phyloP scores from a whole-genome alignment of 352 stramenopile genomes.

The Globisporangium spiculum region DNA sequence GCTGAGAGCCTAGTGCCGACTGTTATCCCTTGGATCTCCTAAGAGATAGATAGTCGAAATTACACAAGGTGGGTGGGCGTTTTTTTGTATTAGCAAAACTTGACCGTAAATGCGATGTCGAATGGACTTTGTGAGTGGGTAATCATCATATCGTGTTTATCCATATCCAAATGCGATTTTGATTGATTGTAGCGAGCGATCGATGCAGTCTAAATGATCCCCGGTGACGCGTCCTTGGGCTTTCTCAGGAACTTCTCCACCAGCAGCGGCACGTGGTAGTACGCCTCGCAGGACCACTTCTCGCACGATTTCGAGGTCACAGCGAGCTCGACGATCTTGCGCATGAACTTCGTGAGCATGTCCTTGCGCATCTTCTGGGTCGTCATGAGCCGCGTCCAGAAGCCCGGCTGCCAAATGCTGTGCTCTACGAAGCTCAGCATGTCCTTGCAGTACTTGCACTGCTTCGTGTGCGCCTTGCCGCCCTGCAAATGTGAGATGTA shows the following conservation, averaged over 20 bases:
- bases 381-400: slow-evolving; percentile 8
- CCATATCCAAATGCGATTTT: no score
- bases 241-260: slow-evolving; percentile 12
- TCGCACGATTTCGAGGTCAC: slow-evolving; percentile 3
- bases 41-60: no score
- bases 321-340: slow-evolving; percentile 7
- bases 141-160: no score
- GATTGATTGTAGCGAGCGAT: no score
- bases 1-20: no score
- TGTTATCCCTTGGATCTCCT: no score
- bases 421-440: slow-evolving; percentile 8
- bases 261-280: slow-evolving; percentile 12
- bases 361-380: slow-evolving; percentile 9
- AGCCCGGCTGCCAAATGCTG: slow-evolving; percentile 5
- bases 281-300: background rate
- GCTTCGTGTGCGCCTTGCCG: slow-evolving; percentile 6
- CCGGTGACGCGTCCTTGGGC: background rate
- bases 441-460: slow-evolving; percentile 5
- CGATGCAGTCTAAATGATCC: background rate
- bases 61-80: no score
- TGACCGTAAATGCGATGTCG: no score
- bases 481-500: slow-evolving; percentile 9
- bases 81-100: no score
- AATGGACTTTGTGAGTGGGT: no score
- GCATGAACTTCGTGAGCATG: slow-evolving; percentile 10